Percentiles rank a stretch among this genome's conserved stretches.
These are phyloP conservation scores for Dalbergia oliveri DNA, from an alignment of 306 rosid species.

Conservation along the genomic window DNA sequence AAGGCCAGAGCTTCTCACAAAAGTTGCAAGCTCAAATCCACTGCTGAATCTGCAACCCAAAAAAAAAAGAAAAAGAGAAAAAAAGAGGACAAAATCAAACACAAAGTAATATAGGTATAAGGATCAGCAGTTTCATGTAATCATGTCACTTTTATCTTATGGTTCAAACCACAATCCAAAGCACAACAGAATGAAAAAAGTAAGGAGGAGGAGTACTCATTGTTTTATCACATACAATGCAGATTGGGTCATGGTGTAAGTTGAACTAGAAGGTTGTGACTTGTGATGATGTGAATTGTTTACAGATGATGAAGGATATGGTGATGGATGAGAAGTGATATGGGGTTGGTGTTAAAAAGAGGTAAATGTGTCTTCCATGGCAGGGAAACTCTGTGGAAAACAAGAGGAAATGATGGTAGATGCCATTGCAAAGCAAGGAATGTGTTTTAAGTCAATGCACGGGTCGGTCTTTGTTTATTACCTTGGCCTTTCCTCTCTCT, in stretches of 20 bases:
- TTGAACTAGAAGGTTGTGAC: background rate
- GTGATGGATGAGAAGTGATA: background rate
- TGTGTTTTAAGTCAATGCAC: no score
- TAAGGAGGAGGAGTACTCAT: background rate
- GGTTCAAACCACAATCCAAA: background rate
- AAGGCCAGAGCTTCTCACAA: slow-evolving; percentile 49
- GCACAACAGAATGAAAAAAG: background rate
- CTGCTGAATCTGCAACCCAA: slow-evolving; percentile 60
- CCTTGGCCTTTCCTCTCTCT: no score
- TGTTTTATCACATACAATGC: slow-evolving; percentile 12
- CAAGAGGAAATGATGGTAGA: no score
- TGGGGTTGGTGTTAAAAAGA: no score
- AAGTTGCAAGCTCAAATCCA: slow-evolving; percentile 56
- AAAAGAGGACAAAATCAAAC: background rate
- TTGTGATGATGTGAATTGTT: background rate
- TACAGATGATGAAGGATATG: background rate
- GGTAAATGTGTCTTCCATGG: no score
- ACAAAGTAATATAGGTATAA: background rate
- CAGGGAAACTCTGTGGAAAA: no score
- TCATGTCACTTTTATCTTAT: background rate
- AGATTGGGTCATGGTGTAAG: slow-evolving; percentile 27
- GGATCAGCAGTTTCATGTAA: no score
- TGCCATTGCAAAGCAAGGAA: no score
- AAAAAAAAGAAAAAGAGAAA: background rate
- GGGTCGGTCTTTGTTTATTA: no score